phyloP scores from a whole-genome alignment of 768 basidiomycete species.

The Boletales sp. region DNA sequence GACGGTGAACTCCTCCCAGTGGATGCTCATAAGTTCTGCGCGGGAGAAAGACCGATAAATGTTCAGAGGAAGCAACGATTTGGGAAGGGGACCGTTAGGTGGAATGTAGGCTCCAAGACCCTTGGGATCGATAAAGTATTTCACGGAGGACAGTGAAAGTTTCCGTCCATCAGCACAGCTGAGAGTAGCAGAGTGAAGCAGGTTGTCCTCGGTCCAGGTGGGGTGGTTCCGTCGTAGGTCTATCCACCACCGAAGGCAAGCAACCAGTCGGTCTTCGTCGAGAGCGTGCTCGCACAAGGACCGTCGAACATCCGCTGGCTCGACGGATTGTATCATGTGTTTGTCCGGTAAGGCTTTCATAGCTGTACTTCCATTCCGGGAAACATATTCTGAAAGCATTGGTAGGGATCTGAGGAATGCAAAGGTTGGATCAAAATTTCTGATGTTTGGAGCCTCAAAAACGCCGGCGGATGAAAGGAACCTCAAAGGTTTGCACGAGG shows the following conservation, averaged over 20 bases:
- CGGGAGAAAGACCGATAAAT: conserved; percentile 22
- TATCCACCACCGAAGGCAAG: conserved; percentile 7
- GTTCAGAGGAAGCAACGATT: conserved; percentile 37
- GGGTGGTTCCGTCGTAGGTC: too few species aligned
- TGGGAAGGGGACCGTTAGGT: conserved; percentile 72
- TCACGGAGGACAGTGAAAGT: conserved; percentile 60
- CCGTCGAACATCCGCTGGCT: too few species aligned
- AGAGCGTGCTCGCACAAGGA: too few species aligned
- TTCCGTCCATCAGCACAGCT: conserved; percentile 45
- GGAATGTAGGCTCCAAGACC: conserved; percentile 55
- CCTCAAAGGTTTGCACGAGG: conserved; percentile 52
- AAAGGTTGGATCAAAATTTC: conserved; percentile 66
- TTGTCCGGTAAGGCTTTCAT: conserved; percentile 45
- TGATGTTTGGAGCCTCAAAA: conserved; percentile 57
- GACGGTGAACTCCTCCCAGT: conserved; percentile 75
- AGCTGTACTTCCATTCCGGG: conserved; percentile 4
- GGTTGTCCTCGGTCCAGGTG: too few species aligned
- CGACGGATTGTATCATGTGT: conserved; percentile 43
- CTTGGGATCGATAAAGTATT: conserved; percentile 64
- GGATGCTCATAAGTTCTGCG: conserved; percentile 53
- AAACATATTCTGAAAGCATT: conserved; percentile 58
- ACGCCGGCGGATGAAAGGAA: conserved; percentile 78
- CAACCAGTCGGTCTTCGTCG: background rate
- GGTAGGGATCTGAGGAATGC: conserved; percentile 75
- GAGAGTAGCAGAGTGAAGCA: too few species aligned